A percentile compares a stretch with the other conserved stretches of the same genome.
Evolutionary conservation across 805 yeast genomes (phyloP).

Genomic region (Suhomyces canberraensis): DNA sequence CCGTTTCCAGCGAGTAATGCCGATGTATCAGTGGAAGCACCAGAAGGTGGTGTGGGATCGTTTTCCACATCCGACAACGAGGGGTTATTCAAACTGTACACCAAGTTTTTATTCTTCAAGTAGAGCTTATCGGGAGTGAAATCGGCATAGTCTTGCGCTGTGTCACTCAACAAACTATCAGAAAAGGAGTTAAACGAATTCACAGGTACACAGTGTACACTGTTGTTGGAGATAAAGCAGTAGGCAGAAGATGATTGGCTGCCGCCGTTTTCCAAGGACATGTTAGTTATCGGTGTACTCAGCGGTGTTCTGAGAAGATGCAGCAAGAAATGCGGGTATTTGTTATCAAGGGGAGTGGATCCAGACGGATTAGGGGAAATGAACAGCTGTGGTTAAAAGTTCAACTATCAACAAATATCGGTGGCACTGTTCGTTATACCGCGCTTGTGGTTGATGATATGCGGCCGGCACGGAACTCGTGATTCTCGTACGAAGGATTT

Average conservation of each 20-base stretch:
- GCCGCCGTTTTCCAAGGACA: slow-evolving; percentile 1
- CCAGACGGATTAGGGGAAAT: no score
- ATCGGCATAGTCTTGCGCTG: slow-evolving; percentile 9
- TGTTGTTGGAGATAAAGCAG: slow-evolving; percentile 23
- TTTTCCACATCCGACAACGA: slow-evolving; percentile 18
- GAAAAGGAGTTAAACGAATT: slow-evolving; percentile 12
- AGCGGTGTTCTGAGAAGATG: no score
- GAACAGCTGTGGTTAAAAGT: neutral
- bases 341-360: neutral
- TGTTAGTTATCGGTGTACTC: neutral
- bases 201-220: slow-evolving; percentile 25
- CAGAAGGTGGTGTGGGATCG: slow-evolving; percentile 6
- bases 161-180: slow-evolving; percentile 2
- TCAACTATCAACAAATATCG: no score
- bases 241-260: slow-evolving; percentile 20
- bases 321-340: no score
- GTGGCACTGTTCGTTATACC: no score
- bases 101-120: slow-evolving; percentile 18
- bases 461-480: no score
- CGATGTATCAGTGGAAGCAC: neutral
- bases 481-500: no score
- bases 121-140: slow-evolving; percentile 15
- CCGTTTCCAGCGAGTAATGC: neutral
- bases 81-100: slow-evolving; percentile 27
- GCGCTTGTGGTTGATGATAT: no score